phyloP scores from a whole-genome alignment of 768 basidiomycete species.

The Phaeotremella fagi region DNA sequence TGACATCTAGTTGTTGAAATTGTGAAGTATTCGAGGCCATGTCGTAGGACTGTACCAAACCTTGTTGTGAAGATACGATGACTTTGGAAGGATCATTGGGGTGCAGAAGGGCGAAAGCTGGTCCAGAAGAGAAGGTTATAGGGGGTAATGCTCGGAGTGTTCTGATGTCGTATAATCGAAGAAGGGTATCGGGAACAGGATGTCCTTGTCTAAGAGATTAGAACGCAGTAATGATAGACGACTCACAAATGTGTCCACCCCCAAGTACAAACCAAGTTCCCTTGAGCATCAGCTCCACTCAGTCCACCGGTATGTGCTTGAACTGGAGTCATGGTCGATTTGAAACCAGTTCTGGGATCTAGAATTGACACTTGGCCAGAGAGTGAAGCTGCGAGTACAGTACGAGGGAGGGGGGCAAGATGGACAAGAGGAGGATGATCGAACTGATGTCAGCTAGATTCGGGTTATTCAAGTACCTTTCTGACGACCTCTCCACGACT shows the following conservation, averaged over 20 bases:
- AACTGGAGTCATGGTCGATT: constrained; percentile 48
- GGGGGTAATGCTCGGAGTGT: constrained; percentile 77
- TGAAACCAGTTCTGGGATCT: constrained; percentile 40
- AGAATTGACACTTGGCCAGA: constrained; percentile 39
- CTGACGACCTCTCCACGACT: constrained; percentile 40
- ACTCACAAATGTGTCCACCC: constrained; percentile 77
- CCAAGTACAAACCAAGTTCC: constrained; percentile 77
- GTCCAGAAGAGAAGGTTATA: constrained; percentile 78
- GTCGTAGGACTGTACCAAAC: constrained; percentile 80
- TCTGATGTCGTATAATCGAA: constrained; percentile 87
- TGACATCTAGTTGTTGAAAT: constrained; percentile 39
- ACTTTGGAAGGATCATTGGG: constrained; percentile 71
- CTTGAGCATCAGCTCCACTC: constrained; percentile 71
- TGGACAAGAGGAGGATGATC: constrained; percentile 31
- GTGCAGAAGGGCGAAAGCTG: constrained; percentile 75
- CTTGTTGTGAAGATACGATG: constrained; percentile 70
- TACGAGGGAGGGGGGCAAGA: constrained; percentile 26
- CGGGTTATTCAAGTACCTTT: constrained; percentile 5
- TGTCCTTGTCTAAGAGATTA: constrained; percentile 70
- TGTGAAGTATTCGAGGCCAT: constrained; percentile 42
- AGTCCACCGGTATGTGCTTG: constrained; percentile 78
- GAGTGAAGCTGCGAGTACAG: constrained; percentile 23
- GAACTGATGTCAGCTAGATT: constrained; percentile 10
- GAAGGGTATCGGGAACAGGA: constrained; percentile 81
- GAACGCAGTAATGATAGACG: not conserved